Base-by-base conservation (phyloP, 495 filamentous ascomycete species). In the Parathielavia hyrcaniae region DNA sequence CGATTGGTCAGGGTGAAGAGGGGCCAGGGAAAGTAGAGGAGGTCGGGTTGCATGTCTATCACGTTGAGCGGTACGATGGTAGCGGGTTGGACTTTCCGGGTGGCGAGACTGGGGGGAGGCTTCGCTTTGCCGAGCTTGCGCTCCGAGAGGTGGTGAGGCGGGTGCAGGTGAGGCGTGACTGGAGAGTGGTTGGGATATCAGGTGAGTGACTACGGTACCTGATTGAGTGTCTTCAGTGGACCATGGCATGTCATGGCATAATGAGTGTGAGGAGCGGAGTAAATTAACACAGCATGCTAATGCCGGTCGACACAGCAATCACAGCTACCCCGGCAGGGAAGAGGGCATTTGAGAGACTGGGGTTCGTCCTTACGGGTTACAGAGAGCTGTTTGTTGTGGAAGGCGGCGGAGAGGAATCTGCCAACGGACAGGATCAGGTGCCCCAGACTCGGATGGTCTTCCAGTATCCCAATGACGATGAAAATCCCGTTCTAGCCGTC, bases 1-100 rank as follows among this genome's bases (percentile, higher is more conserved):
- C n/a, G n/a, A n/a, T n/a, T 51, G 22, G n/a, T 16, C 16, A 26
- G 20, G 23, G 22, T 22, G 10, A 16, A 32, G 26, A 47, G 26
- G 36, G 9, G 34, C 41, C 47, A 75, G 53, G 20, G 4, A 55
- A 55, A n/a, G 39, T 8, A 41, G 59, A 46, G 22, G 62, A 65
- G 52, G 64, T 72, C 11, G 69, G 69, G 11, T 35, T 72, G 61
- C 69, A 72, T 54, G 61, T 72, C 19, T 72, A 69, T 54, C 69
- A 72, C 35, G 59, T 72, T 49, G 69, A 72, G 59, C 55, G 64
- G n/a, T 66, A 69, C 38, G 45, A 20, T 6, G 55, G 19, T 38
- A 17, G 3, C 5, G 20, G 16, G 19, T 49, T 23, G 23, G n/a
- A 7, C 32, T 0, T 4, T 22, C 40, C 13, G 13, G 9, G 9